phyloP scores from a whole-genome alignment of 805 yeast genomes.

The Blastobotrys peoriensis region DNA sequence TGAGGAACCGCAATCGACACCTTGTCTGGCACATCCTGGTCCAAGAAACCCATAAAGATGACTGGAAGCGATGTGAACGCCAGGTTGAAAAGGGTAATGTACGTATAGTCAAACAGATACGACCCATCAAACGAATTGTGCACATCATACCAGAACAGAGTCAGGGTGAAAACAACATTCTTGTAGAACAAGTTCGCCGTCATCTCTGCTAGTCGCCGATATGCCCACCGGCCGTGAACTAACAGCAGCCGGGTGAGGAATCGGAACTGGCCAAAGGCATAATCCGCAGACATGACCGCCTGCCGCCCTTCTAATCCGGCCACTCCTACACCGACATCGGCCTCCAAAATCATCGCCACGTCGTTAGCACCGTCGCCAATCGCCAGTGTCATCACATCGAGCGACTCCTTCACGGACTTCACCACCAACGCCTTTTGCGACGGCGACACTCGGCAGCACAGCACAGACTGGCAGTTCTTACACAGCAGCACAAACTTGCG shows the following conservation, averaged over 20 bases:
- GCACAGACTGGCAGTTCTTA: slow-evolving; percentile 69
- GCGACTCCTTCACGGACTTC: slow-evolving; percentile 52
- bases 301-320: slow-evolving; percentile 86
- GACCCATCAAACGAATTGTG: slow-evolving; percentile 68
- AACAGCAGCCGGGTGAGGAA: slow-evolving; percentile 57
- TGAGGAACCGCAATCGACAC: slow-evolving; percentile 66
- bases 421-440: slow-evolving; percentile 78
- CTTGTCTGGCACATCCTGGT: slow-evolving; percentile 66
- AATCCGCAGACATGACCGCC: slow-evolving; percentile 83
- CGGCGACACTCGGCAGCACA: slow-evolving; percentile 81
- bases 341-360: slow-evolving; percentile 83
- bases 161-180: slow-evolving; percentile 65
- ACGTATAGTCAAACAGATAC: slow-evolving; percentile 71
- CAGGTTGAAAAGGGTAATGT: slow-evolving; percentile 70
- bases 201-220: slow-evolving; percentile 68
- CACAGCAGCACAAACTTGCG: slow-evolving; percentile 61
- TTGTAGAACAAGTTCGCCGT: slow-evolving; percentile 74
- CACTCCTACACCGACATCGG: slow-evolving; percentile 79
- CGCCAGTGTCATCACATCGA: slow-evolving; percentile 71
- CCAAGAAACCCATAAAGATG: slow-evolving; percentile 63
- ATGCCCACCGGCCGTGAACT: slow-evolving; percentile 84
- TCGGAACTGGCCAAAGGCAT: slow-evolving; percentile 75
- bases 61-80: slow-evolving; percentile 79
- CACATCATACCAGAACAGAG: slow-evolving; percentile 73
- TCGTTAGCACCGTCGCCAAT: slow-evolving; percentile 87